Base-by-base conservation (phyloP, 2,329 filamentous ascomycete species). In the Teratosphaeria zuluensis region DNA sequence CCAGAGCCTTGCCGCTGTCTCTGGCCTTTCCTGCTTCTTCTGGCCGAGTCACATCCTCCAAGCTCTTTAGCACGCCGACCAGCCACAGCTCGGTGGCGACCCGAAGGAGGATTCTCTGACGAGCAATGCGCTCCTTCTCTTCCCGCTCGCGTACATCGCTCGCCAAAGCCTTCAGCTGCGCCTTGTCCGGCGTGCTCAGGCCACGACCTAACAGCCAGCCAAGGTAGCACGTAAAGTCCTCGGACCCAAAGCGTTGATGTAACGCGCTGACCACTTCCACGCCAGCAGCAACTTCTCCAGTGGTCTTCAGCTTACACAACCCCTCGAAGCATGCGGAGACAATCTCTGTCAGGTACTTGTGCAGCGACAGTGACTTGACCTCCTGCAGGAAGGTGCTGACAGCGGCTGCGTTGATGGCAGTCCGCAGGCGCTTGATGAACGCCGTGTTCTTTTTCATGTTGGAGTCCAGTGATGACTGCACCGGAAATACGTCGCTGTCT, bases 391-490 rank as follows among this genome's bases (percentile, higher is more conserved):
- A 95, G 60, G 90, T 94, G 65, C 83, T 80, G 57, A 92, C 84
- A 58, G 88, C 89, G 58, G 90, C 81, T 54, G 89, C 78, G 63
- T 88, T 92, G 63, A 97, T 86, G 61, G 90, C 89, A 59, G 92
- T 96, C 67, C 92, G 89, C 58, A 97, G 81, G 69, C 92, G 90
- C 76, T 96, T 96, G 72, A 97, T 97, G 74, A 97, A 96, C 65
- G 92, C 91, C 3, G 92, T 97, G 69, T 97, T 97, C 80, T 96
- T 97, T 78, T 96, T 96, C 74, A 97, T 81, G 56, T 92, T 94
- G 56, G 92, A 96, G 75, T 97, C 92, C 70, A 97, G 86, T 32
- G 89, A 88, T 70, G 83, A 82, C 73, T 84, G 86, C 66, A 94
- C 85, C 57, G 84, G 76, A 70, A 95, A 90, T 62, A 95, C 77